Conservation (phyloP, 257 asterid species). For the Nicotiana tabacum region DNA sequence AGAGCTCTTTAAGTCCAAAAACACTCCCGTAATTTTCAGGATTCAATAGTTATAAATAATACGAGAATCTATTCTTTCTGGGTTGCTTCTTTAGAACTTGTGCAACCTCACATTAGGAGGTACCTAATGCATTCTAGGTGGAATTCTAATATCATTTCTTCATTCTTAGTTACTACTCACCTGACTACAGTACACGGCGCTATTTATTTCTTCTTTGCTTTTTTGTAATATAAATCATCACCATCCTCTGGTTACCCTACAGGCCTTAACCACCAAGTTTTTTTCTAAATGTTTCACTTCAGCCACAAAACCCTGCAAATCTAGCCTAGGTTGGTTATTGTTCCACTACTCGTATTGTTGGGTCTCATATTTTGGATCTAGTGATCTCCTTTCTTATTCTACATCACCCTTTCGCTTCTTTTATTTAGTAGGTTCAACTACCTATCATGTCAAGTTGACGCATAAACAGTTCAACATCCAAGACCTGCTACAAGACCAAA, state of each 20-base stretch:
- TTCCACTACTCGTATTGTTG: background rate
- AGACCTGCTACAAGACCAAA: background rate
- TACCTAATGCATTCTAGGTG: conserved; percentile 2
- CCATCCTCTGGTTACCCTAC: background rate
- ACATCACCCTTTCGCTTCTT: background rate
- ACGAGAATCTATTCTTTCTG: background rate
- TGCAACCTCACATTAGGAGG: background rate
- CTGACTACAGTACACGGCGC: background rate
- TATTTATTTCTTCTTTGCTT: background rate
- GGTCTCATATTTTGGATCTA: background rate
- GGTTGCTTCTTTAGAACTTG: background rate
- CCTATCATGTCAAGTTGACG: background rate
- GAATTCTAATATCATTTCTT: background rate
- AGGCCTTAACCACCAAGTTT: background rate
- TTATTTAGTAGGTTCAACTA: background rate
- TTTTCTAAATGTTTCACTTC: background rate
- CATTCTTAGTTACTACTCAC: background rate
- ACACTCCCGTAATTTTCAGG: background rate
- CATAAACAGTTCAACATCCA: background rate
- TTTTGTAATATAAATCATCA: background rate
- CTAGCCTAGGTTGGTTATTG: background rate
- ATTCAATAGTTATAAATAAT: background rate
- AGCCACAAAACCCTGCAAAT: background rate
- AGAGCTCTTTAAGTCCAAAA: background rate
- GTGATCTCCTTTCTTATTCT: background rate